Evolutionary conservation across 495 filamentous ascomycete genomes (phyloP).

Genomic region (Rhypophila decipiens): DNA sequence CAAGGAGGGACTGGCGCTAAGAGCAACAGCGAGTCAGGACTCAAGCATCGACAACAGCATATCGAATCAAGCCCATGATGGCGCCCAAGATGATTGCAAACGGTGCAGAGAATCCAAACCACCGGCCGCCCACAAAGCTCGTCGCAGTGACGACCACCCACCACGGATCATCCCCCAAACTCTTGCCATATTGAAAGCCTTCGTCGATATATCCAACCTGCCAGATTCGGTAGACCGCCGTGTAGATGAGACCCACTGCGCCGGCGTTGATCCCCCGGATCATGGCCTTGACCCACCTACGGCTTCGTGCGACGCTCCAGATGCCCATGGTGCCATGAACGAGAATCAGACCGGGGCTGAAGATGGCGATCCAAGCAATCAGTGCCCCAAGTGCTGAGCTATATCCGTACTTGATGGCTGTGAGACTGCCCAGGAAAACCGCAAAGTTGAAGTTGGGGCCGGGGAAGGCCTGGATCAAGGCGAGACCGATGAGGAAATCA

Average conservation of each 20-base stretch:
- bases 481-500: slow-evolving; percentile 78
- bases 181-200: slow-evolving; percentile 47
- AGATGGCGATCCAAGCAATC: slow-evolving; percentile 66
- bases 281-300: slow-evolving; percentile 47
- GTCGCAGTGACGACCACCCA: slow-evolving; percentile 64
- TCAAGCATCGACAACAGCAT: slow-evolving; percentile 39
- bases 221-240: slow-evolving; percentile 81
- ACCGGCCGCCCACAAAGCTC: slow-evolving; percentile 56
- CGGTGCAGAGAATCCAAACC: slow-evolving; percentile 55
- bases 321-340: slow-evolving; percentile 62
- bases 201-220: slow-evolving; percentile 63
- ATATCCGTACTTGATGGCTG: slow-evolving; percentile 34
- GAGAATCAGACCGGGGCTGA: slow-evolving; percentile 60
- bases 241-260: slow-evolving; percentile 74
- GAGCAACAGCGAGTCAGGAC: not conserved
- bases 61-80: slow-evolving; percentile 58
- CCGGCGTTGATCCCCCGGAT: slow-evolving; percentile 68
- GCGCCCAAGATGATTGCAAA: slow-evolving; percentile 62
- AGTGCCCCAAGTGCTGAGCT: slow-evolving; percentile 42
- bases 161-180: slow-evolving; percentile 64
- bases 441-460: slow-evolving; percentile 89
- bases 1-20: too few relatives aligned
- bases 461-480: slow-evolving; percentile 76
- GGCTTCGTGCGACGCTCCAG: slow-evolving; percentile 55
- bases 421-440: slow-evolving; percentile 65